Conservation (phyloP, 768 basidiomycete genomes). For the Phylloporus arenicola region DNA sequence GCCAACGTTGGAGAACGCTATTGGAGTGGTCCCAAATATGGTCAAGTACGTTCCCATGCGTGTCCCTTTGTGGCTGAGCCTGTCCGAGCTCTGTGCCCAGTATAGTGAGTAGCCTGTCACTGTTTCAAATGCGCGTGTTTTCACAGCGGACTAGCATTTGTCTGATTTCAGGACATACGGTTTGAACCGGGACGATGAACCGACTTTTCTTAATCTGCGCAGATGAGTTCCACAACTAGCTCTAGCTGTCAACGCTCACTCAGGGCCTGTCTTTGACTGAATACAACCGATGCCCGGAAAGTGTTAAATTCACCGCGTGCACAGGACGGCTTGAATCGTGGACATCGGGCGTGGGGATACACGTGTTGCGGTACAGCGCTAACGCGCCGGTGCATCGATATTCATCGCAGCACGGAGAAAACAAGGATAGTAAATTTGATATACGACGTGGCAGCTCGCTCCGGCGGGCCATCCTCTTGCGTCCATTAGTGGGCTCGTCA, state of each 20-base stretch:
- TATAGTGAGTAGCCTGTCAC: not conserved
- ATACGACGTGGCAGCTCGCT: not conserved
- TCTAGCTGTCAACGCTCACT: not conserved
- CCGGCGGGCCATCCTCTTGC: not conserved
- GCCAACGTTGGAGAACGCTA: not conserved
- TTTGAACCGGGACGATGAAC: conserved; percentile 2
- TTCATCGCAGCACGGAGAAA: not conserved
- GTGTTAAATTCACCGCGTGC: not conserved
- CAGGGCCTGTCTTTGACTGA: not conserved
- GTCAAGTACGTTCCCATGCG: not conserved
- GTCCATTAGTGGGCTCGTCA: not conserved
- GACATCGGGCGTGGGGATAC: conserved; percentile 1
- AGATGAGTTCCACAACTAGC: conserved; percentile 5
- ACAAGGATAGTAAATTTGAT: not conserved
- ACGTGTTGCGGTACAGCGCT: conserved; percentile 7
- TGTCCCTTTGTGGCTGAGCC: not conserved
- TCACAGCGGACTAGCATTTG: conserved; percentile 15
- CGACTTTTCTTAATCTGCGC: conserved; percentile 4
- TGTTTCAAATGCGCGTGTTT: conserved; percentile 6
- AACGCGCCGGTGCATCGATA: not conserved
- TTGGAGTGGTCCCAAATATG: not conserved
- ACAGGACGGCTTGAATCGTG: not conserved
- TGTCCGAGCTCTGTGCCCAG: not conserved
- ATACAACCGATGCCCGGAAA: not conserved
- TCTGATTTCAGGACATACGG: too few species aligned